Conservation (phyloP, 495 filamentous ascomycete genomes). For the Aspergillus mulundensis region DNA sequence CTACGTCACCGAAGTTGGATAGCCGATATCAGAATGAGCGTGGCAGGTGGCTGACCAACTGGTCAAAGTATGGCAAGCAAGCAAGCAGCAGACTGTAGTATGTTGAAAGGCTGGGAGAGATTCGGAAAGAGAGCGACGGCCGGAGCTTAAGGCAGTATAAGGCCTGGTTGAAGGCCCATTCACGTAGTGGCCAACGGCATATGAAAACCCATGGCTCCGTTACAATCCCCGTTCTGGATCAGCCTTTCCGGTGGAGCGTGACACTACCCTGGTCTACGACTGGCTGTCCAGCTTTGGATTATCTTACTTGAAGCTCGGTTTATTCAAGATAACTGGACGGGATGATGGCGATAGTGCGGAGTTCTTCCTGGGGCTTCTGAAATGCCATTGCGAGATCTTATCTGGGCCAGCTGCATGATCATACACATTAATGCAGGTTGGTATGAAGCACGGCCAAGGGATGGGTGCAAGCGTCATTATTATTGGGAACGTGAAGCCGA, state of each 20-base stretch:
- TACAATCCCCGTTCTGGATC: constrained; percentile 16
- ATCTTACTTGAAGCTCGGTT: neutral
- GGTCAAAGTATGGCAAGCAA: neutral
- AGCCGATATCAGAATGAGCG: neutral
- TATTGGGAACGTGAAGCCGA: neutral
- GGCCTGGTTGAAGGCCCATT: neutral
- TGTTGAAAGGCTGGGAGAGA: neutral
- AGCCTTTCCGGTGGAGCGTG: constrained; percentile 18
- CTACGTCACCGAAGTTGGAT: constrained; percentile 18
- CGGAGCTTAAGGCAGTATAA: neutral
- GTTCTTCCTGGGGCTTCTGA: neutral
- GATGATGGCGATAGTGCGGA: neutral
- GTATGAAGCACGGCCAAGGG: too few relatives aligned
- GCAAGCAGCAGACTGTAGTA: neutral
- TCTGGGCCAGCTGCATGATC: neutral
- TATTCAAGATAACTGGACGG: neutral
- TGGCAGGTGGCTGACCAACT: neutral
- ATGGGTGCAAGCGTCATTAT: constrained; percentile 1
- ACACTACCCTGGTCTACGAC: constrained; percentile 14
- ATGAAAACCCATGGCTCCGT: constrained; percentile 20
- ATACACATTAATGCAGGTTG: neutral
- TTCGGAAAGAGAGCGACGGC: neutral
- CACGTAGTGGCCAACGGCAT: constrained; percentile 8
- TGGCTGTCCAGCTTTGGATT: neutral
- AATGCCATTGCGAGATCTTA: neutral